Conservation (phyloP, 2,329 filamentous ascomycete genomes). For the Penicillium italicum region DNA sequence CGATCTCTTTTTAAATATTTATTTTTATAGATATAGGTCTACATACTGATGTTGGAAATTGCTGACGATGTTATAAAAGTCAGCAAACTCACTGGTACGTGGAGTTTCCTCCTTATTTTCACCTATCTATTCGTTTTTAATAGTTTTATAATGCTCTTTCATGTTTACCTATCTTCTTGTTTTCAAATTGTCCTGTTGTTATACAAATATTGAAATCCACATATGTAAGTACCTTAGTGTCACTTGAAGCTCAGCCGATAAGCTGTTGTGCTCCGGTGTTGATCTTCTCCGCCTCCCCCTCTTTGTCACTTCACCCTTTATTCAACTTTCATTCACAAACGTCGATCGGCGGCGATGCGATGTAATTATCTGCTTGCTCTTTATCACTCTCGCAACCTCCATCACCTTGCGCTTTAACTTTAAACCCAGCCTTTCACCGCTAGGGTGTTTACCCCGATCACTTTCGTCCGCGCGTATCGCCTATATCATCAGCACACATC, state of each 20-base stretch:
- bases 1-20: too few species aligned
- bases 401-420: not conserved
- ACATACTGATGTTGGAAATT: not conserved
- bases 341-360: constrained; percentile 27
- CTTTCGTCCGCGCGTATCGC: constrained; percentile 5
- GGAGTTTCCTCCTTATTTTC: too few species aligned
- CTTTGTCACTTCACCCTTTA: constrained; percentile 11
- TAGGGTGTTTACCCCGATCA: constrained; percentile 6
- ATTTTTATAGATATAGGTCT: too few species aligned
- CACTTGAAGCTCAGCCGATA: constrained; percentile 7
- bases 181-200: not conserved
- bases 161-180: not conserved
- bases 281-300: constrained; percentile 21
- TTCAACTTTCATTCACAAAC: constrained; percentile 4
- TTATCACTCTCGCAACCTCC: constrained; percentile 12
- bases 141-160: not conserved
- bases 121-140: not conserved
- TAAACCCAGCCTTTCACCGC: not conserved
- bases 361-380: constrained; percentile 28
- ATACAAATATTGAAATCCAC: not conserved
- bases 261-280: constrained; percentile 14
- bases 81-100: not conserved
- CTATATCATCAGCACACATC: constrained; percentile 30
- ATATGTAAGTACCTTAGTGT: not conserved
- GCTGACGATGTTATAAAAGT: not conserved